These are phyloP conservation scores for Nakataea oryzae DNA, from an alignment of 2,329 filamentous ascomycete genomes.

Conservation along the genomic window DNA sequence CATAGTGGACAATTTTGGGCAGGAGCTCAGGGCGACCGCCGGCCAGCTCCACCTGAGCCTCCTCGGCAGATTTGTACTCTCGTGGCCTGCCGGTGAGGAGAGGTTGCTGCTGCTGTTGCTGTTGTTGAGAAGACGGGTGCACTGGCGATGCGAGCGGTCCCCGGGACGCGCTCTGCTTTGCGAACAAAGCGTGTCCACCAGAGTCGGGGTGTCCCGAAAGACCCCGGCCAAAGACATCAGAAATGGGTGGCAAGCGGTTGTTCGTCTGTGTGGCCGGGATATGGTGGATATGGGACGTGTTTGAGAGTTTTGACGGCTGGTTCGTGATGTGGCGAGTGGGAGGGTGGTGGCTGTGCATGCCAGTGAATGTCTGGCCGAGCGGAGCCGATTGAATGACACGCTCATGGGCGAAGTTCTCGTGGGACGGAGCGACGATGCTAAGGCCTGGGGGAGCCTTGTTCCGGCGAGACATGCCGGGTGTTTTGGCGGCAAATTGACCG, in stretches of 20 bases:
- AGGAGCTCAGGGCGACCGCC: constrained; percentile 88
- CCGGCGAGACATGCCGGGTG: constrained; percentile 61
- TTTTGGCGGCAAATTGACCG: constrained; percentile 50
- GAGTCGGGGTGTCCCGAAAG: constrained; percentile 53
- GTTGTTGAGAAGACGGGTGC: constrained; percentile 41
- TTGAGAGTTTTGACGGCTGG: constrained; percentile 71
- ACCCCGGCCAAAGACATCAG: constrained; percentile 84
- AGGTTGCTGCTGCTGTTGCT: constrained; percentile 24
- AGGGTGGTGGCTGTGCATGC: constrained; percentile 69
- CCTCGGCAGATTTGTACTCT: constrained; percentile 92
- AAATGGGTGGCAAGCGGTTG: constrained; percentile 87
- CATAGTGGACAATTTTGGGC: constrained; percentile 91
- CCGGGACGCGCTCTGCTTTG: constrained; percentile 48
- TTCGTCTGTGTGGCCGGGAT: constrained; percentile 78
- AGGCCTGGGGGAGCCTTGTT: constrained; percentile 80
- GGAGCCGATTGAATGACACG: constrained; percentile 95
- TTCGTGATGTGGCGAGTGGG: constrained; percentile 69
- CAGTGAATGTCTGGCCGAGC: constrained; percentile 89
- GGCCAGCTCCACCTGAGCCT: constrained; percentile 81
- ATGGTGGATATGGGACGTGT: constrained; percentile 84
- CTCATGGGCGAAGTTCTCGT: constrained; percentile 86
- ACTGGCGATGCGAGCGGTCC: constrained; percentile 69
- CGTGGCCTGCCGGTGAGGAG: constrained; percentile 56
- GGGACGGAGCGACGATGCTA: constrained; percentile 89
- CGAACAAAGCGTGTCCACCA: constrained; percentile 38